Evolutionary conservation across 495 filamentous ascomycete species (phyloP).

Genomic region (Sphaerosporella brunnea): DNA sequence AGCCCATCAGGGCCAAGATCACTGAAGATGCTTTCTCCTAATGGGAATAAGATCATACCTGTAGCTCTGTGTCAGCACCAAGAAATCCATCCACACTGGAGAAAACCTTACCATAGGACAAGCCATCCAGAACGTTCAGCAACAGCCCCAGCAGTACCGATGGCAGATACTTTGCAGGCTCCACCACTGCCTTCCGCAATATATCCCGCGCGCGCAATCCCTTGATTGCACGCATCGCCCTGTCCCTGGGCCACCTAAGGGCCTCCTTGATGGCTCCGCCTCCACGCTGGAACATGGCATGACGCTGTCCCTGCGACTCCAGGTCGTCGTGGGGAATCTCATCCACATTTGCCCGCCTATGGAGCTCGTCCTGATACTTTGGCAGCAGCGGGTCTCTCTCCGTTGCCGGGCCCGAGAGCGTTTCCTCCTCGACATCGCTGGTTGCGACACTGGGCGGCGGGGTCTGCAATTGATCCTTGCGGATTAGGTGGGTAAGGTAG

Average conservation of each 20-base stretch:
- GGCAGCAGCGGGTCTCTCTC: conserved; percentile 4
- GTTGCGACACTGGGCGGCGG: too few species aligned
- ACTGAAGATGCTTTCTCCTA: conserved; percentile 67
- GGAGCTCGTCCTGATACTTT: conserved; percentile 37
- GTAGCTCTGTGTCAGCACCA: not conserved
- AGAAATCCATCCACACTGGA: not conserved
- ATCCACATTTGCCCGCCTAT: not conserved
- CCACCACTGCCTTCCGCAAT: conserved; percentile 44
- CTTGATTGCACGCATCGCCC: conserved; percentile 36
- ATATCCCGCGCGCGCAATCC: conserved; percentile 37
- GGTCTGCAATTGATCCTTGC: not conserved
- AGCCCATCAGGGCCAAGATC: conserved; percentile 79
- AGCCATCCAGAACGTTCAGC: conserved; percentile 79
- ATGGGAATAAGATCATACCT: conserved; percentile 88
- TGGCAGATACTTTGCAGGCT: conserved; percentile 54
- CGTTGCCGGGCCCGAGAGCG: conserved; percentile 24
- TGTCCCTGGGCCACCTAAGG: not conserved
- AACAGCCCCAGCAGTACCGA: conserved; percentile 76
- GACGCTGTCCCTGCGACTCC: not conserved
- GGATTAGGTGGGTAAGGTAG: conserved; percentile 26
- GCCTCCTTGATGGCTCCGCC: not conserved
- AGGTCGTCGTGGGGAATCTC: not conserved
- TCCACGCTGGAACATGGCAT: not conserved
- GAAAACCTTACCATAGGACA: conserved; percentile 61
- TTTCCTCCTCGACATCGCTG: not conserved